Evolutionary conservation across 2,329 filamentous ascomycete species (phyloP), one percentile per base, ranked within the genome.

Genomic region (Helicocarpus griseus): DNA sequence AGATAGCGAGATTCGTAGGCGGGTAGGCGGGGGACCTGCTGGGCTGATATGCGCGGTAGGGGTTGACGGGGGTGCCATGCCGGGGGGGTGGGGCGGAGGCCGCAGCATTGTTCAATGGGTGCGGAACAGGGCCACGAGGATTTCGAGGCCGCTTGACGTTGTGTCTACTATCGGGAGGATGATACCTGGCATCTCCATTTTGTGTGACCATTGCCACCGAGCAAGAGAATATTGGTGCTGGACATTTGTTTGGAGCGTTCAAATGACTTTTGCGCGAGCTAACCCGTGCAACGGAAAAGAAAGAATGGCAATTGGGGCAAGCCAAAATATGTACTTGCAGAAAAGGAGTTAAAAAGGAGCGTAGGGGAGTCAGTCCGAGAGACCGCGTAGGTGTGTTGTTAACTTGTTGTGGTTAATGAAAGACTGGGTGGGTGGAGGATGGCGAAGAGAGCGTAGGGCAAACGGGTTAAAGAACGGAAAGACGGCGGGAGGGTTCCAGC

Each of bases 121-220:
- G 50, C 62, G 63, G 55, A 49, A 49, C 29, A 31, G 50, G 35
- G 43, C 29, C 33, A 58, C 60, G 53, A 60, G 56, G 50, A 61
- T 57, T 54, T 63, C 62, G 41, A 50, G 53, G 43, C 13, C 45
- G 28, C 41, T 39, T 41, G 29, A 40, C 38, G 38, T 44, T 38
- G 53, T 63, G 61, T 54, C 64, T 61, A 61, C 56, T 63, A 56
- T 58, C 53, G 54, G 59, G 59, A 56, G 62, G 61, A 56, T 62
- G 62, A 58, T 63, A 65, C 58, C 61, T 65, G 63, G 59, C 56
- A 54, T 60, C 62, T 61, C 63, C 66, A 67, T 65, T 65, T 64
- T 65, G 66, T 66, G 67, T 70, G 69, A 69, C 68, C 69, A 71
- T 71, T 65, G 68, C 67, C 69, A 70, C 68, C 60, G 61, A 53